Evolutionary conservation across 1,284 basidiomycete genomes (phyloP).

Genomic region (Austroboletus novae-zelandiae): DNA sequence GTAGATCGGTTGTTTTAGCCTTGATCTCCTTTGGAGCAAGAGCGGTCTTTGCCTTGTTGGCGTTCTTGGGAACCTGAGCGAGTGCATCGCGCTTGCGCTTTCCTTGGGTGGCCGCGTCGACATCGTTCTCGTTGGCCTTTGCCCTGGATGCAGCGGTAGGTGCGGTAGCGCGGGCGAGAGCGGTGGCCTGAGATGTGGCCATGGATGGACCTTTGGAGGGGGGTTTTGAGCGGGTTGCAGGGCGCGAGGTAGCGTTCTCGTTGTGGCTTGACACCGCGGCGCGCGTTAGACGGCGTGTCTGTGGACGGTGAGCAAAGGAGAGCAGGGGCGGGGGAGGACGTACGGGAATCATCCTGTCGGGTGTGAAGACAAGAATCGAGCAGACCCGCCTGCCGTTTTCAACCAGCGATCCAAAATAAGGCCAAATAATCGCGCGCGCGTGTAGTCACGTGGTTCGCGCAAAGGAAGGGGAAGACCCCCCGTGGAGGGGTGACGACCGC

Average conservation of each 20-base stretch:
- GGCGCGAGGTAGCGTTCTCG: constrained; percentile 63
- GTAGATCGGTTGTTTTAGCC: constrained; percentile 43
- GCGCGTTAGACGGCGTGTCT: constrained; percentile 61
- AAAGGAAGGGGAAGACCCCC: constrained; percentile 11
- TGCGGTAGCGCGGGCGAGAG: constrained; percentile 41
- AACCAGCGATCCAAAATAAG: constrained; percentile 32
- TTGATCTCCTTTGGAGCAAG: constrained; percentile 36
- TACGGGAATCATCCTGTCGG: constrained; percentile 33
- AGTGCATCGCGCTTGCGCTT: constrained; percentile 77
- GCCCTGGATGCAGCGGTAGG: constrained; percentile 51
- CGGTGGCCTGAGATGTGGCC: constrained; percentile 40
- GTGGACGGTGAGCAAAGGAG: neutral
- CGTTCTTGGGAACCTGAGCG: constrained; percentile 59
- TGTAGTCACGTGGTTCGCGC: constrained; percentile 26
- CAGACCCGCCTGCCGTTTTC: constrained; percentile 34
- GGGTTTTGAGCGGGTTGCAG: constrained; percentile 58
- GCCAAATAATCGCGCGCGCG: constrained; percentile 36
- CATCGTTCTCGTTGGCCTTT: constrained; percentile 44
- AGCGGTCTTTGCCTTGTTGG: constrained; percentile 44
- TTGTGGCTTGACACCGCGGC: constrained; percentile 53
- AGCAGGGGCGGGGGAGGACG: neutral
- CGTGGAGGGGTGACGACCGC: constrained; percentile 6
- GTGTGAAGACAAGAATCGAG: constrained; percentile 16
- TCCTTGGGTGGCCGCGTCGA: constrained; percentile 41
- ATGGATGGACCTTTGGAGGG: constrained; percentile 39